Evolutionary conservation across 2,329 filamentous ascomycete genomes (phyloP).

Genomic region (Pseudonectria buxi): DNA sequence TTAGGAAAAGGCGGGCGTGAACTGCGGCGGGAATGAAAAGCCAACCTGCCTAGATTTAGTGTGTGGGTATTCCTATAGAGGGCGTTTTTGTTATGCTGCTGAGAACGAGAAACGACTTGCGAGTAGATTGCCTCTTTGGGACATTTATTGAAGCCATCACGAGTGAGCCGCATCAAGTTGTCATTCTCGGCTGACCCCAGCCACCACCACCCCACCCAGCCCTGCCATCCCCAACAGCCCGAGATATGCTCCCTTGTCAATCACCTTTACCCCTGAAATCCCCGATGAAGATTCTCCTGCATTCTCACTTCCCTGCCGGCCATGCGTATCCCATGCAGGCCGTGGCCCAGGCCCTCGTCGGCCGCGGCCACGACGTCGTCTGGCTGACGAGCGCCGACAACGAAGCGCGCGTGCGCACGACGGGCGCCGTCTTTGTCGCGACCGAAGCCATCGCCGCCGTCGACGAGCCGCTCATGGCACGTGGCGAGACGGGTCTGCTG

Average conservation of each 20-base stretch:
- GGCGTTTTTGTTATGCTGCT: too few species aligned
- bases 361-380: conserved; percentile 30
- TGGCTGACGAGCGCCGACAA: conserved; percentile 32
- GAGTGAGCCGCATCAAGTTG: too few species aligned
- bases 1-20: background rate
- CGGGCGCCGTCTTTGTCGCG: conserved; percentile 28
- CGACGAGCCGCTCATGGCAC: conserved; percentile 23
- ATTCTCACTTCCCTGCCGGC: conserved; percentile 34
- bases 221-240: too few species aligned
- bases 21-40: too few species aligned
- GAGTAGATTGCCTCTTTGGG: too few species aligned
- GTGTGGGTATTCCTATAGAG: too few species aligned
- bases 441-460: conserved; percentile 25
- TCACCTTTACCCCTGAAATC: background rate
- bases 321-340: conserved; percentile 35
- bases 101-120: too few species aligned
- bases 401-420: conserved; percentile 25
- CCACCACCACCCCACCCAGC: too few species aligned
- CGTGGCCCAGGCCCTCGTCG: conserved; percentile 30
- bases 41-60: too few species aligned
- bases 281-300: conserved; percentile 31
- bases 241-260: background rate
- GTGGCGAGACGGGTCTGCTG: conserved; percentile 25
- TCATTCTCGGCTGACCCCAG: too few species aligned
- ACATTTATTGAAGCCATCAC: too few species aligned